Percentiles rank a stretch among this genome's conserved stretches.
Evolutionary conservation across 768 basidiomycete genomes (phyloP).

Genomic region (Mycena vulgaris): DNA sequence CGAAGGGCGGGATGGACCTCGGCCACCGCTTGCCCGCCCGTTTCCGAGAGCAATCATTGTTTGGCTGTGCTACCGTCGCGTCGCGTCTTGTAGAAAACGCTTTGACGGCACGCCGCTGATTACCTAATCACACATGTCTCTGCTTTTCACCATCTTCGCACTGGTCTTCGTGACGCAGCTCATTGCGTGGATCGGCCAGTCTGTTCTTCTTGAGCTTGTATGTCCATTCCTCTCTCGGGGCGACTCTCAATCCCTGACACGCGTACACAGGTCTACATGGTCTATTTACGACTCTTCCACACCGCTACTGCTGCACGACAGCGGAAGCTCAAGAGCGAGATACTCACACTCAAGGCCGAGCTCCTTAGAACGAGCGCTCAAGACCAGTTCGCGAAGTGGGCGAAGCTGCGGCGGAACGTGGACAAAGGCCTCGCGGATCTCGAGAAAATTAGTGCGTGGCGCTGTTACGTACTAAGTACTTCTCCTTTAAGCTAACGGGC

Average conservation of each 20-base stretch:
- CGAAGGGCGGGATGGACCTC: too few species aligned
- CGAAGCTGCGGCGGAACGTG: conserved; percentile 89
- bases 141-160: conserved; percentile 86
- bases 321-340: conserved; percentile 81
- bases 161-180: conserved; percentile 88
- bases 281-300: conserved; percentile 80
- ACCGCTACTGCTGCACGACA: conserved; percentile 70
- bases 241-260: conserved; percentile 22
- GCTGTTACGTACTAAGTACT: background rate
- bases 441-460: conserved; percentile 88
- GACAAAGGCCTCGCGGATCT: conserved; percentile 94
- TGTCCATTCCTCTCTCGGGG: conserved; percentile 35
- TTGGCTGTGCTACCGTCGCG: too few species aligned
- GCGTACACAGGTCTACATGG: conserved; percentile 72
- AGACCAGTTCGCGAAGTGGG: conserved; percentile 99
- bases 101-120: background rate
- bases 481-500: background rate
- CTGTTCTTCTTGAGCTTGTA: conserved; percentile 86
- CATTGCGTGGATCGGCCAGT: conserved; percentile 90
- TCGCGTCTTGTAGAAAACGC: background rate
- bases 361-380: conserved; percentile 93
- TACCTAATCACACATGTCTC: conserved; percentile 66
- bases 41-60: too few species aligned
- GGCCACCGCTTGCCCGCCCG: too few species aligned
- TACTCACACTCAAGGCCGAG: conserved; percentile 87